Evolutionary conservation across 2,329 filamentous ascomycete genomes (phyloP).

Genomic region (Dryadomyces sulphureus): DNA sequence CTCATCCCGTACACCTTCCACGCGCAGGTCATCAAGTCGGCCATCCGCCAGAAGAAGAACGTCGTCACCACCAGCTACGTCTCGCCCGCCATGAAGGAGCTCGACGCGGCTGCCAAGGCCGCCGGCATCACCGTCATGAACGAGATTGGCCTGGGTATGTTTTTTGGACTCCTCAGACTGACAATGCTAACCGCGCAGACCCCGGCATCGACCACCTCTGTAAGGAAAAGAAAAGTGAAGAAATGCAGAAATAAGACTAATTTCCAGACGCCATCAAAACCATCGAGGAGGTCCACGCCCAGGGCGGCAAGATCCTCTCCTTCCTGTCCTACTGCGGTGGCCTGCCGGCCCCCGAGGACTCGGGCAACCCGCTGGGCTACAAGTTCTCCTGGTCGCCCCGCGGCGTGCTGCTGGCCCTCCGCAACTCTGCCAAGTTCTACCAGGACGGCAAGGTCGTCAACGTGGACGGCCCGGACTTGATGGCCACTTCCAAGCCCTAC

Average conservation of each 20-base stretch:
- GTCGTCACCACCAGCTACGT: conserved; percentile 93
- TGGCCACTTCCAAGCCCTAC: conserved; percentile 81
- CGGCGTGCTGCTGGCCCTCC: conserved; percentile 74
- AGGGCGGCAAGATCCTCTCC: conserved; percentile 67
- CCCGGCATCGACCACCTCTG: conserved; percentile 57
- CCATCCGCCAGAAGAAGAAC: conserved; percentile 87
- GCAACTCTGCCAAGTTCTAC: conserved; percentile 75
- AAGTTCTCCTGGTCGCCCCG: conserved; percentile 74
- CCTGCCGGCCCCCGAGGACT: conserved; percentile 55
- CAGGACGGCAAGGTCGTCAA: conserved; percentile 62
- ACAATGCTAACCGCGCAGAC: conserved; percentile 24
- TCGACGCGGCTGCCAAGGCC: conserved; percentile 69
- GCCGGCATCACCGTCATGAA: conserved; percentile 97
- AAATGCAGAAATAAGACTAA: background rate
- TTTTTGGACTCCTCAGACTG: background rate
- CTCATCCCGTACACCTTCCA: conserved; percentile 90
- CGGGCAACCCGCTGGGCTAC: conserved; percentile 83
- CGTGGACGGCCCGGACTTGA: conserved; percentile 54
- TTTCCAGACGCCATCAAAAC: conserved; percentile 65
- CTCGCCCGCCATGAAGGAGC: conserved; percentile 80
- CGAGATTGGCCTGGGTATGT: conserved; percentile 57
- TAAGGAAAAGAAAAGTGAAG: conserved; percentile 7
- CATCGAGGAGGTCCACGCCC: conserved; percentile 75
- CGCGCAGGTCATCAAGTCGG: conserved; percentile 78
- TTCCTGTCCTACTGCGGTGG: conserved; percentile 83